Conservation (phyloP, 176 grass and related monocot species). For the Echinochloa phyllopogon region DNA sequence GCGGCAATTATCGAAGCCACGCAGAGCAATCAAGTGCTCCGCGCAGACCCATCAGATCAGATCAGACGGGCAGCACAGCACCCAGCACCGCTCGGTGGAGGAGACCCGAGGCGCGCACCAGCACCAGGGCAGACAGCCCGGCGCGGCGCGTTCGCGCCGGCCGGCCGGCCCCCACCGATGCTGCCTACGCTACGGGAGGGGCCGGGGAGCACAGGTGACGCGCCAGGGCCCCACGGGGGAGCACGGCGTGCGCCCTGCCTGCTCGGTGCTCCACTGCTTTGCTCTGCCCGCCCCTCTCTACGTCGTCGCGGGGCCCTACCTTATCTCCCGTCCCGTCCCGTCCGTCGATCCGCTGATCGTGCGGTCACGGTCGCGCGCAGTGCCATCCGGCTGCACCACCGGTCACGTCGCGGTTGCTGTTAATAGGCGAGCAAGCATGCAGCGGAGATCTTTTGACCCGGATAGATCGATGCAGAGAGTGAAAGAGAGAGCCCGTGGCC, state of each 20-base stretch:
- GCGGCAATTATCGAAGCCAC: conserved; percentile 39
- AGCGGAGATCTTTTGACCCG: not conserved
- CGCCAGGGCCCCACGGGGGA: conserved; percentile 1
- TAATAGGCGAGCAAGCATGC: not conserved
- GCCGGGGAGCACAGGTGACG: conserved; percentile 50
- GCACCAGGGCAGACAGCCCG: not conserved
- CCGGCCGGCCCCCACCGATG: not conserved
- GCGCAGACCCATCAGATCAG: not conserved
- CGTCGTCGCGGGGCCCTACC: not conserved
- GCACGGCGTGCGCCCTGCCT: not conserved
- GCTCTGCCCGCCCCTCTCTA: too few relatives aligned
- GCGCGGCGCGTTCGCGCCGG: too few relatives aligned
- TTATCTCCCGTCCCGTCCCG: too few relatives aligned
- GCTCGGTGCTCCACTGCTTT: not conserved
- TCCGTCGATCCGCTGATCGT: too few relatives aligned
- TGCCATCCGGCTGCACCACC: too few relatives aligned
- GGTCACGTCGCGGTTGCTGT: conserved; percentile 16
- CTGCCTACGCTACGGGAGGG: too few relatives aligned
- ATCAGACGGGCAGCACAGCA: not conserved
- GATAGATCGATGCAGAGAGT: not conserved
- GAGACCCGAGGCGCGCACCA: not conserved
- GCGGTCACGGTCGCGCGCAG: not conserved
- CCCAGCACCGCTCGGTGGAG: not conserved
- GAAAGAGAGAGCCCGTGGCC: too few relatives aligned
- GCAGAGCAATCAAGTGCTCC: conserved; percentile 37